These are phyloP conservation scores for Phaeomoniella chlamydospora DNA, from an alignment of 2,329 filamentous ascomycete genomes.

Conservation along the genomic window DNA sequence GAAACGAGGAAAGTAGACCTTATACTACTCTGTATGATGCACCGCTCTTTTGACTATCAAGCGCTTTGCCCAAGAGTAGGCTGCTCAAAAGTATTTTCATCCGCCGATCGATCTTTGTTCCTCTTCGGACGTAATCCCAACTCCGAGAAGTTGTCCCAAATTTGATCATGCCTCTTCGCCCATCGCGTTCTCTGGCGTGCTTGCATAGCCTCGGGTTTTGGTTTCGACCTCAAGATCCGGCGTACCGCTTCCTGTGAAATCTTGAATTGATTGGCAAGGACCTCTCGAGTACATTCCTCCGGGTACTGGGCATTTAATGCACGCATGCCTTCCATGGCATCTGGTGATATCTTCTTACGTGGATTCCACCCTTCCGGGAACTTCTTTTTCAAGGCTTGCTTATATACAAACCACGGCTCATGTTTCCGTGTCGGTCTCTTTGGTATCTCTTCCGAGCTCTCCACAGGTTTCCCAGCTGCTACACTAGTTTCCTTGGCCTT, in stretches of 20 bases:
- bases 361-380: conserved; percentile 70
- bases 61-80: background rate
- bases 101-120: conserved; percentile 15
- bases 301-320: conserved; percentile 67
- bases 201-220: conserved; percentile 20
- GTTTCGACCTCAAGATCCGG: conserved; percentile 55
- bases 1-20: no score
- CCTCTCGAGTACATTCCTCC: conserved; percentile 56
- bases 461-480: no score
- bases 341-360: conserved; percentile 74
- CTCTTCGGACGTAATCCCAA: conserved; percentile 42
- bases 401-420: conserved; percentile 59
- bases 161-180: conserved; percentile 27
- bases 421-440: background rate
- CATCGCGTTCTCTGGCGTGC: conserved; percentile 25
- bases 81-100: background rate
- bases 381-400: conserved; percentile 59
- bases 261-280: conserved; percentile 65
- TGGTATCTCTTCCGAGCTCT: no score
- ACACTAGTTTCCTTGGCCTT: no score
- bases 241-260: conserved; percentile 79
- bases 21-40: no score
- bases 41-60: no score
- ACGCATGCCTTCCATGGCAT: conserved; percentile 80
- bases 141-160: conserved; percentile 30